Evolutionary conservation across 805 yeast species (phyloP), one percentile per base, ranked within the genome.

Genomic region (Wickerhamomyces bisporus): DNA sequence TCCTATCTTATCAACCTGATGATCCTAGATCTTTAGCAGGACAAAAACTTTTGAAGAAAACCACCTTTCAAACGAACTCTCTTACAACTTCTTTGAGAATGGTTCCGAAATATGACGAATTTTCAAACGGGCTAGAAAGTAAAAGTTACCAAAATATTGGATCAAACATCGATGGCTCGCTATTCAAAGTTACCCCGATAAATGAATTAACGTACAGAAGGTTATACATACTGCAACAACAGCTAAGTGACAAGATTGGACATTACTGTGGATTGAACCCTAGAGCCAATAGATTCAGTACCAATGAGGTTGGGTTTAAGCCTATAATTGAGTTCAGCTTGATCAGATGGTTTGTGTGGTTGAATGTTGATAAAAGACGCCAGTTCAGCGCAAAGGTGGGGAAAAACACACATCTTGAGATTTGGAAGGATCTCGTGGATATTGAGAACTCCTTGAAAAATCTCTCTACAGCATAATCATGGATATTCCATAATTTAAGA

Each of bases 1-100:
- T 91, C 9, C 60, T 87, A 29, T 86, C 85, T 52, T 93, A 86
- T 56, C 95, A 93, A 46, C 98, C 98, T 0, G 96, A 89, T 44
- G 95, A 87, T 53, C 84, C 93, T 0, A 71, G 73, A 17, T 86
- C 97, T 1, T 62, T 79, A 30, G 79, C 86, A 38, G 98, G 98
- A 6, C 86, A 81, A 47, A 66, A 78, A 43, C 67, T 93, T 36
- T 61, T 91, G 13, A 76, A 80, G 38, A 77, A 78, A 45, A 72
- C 89, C 0, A 77, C 84, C 13, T 81, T 89, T 55, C 78, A 79
- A 49, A 62, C 79, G 17, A 87, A 89, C 49, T 70, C 79, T 13
- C 54, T 68, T 5, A 75, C 82, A 2, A 76, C 81, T 0, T 67
- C 74, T 43, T 64, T 81, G 74, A 61, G 62, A 30, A 58, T 72